These are phyloP conservation scores for Elaphomyces granulatus DNA, from an alignment of 495 filamentous ascomycete species.

Conservation along the genomic window DNA sequence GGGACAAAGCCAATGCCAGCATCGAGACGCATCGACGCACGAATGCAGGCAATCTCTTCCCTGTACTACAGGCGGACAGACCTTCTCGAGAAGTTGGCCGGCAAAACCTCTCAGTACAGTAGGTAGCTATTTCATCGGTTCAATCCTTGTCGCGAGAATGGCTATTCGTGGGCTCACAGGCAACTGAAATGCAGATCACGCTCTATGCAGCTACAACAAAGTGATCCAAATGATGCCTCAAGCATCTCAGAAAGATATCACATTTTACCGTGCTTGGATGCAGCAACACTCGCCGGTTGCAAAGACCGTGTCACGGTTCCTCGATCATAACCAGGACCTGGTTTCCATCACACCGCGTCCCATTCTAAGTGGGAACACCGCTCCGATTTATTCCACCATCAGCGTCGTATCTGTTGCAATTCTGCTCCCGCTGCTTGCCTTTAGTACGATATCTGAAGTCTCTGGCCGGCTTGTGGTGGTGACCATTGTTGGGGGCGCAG, in stretches of 20 bases:
- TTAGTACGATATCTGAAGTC: constrained; percentile 36
- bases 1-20: constrained; percentile 36
- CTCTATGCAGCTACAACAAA: constrained; percentile 53
- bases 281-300: constrained; percentile 44
- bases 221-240: constrained; percentile 39
- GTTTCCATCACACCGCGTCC: constrained; percentile 34
- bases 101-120: constrained; percentile 80
- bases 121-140: no score
- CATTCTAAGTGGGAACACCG: constrained; percentile 8
- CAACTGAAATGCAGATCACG: constrained; percentile 38
- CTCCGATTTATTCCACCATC: constrained; percentile 31
- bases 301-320: constrained; percentile 51
- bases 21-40: constrained; percentile 47
- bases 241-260: constrained; percentile 43
- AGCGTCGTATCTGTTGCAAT: constrained; percentile 40
- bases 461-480: constrained; percentile 40
- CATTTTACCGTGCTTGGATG: constrained; percentile 54
- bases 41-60: constrained; percentile 48
- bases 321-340: constrained; percentile 51
- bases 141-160: no score
- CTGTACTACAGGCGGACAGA: constrained; percentile 58
- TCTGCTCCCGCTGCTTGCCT: constrained; percentile 45
- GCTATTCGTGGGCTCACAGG: neutral
- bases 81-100: constrained; percentile 51
- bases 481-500: constrained; percentile 24